Percentiles rank a stretch among this genome's conserved stretches.
These are phyloP conservation scores for Eucalyptus sp. DNA, from an alignment of 345 rosid genomes.

Conservation along the genomic window DNA sequence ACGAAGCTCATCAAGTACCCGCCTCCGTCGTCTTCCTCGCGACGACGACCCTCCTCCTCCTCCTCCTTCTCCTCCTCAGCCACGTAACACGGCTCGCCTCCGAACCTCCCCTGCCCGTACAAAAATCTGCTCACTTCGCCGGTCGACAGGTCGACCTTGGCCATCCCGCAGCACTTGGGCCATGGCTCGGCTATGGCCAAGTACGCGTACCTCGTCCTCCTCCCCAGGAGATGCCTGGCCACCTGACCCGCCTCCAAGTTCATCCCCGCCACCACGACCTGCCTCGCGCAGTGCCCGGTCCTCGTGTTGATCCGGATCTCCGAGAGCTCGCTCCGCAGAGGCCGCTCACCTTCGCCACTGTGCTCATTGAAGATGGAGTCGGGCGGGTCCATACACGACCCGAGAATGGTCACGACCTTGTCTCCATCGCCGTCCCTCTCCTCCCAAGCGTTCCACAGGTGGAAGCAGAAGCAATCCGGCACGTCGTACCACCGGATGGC, in stretches of 20 bases:
- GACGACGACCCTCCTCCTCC: not conserved
- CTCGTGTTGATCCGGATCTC: slow-evolving; percentile 47
- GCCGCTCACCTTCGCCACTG: slow-evolving; percentile 11
- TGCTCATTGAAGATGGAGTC: slow-evolving; percentile 52
- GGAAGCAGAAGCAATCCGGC: slow-evolving; percentile 57
- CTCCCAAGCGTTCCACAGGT: slow-evolving; percentile 81
- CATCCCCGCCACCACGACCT: slow-evolving; percentile 18
- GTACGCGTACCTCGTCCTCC: slow-evolving; percentile 42
- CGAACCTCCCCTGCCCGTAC: slow-evolving; percentile 42
- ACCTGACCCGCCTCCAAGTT: slow-evolving; percentile 66
- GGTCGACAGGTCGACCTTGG: slow-evolving; percentile 42
- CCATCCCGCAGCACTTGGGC: slow-evolving; percentile 63
- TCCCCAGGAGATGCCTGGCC: slow-evolving; percentile 24
- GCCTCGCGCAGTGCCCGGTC: slow-evolving; percentile 26
- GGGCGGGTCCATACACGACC: slow-evolving; percentile 75
- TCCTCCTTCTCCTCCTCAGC: not conserved
- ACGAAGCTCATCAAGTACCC: slow-evolving; percentile 50
- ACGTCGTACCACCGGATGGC: slow-evolving; percentile 42
- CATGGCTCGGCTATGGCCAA: slow-evolving; percentile 73
- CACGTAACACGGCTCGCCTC: slow-evolving; percentile 59
- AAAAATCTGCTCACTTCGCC: slow-evolving; percentile 19
- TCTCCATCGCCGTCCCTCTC: slow-evolving; percentile 23
- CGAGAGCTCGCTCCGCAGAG: slow-evolving; percentile 22
- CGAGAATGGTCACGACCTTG: slow-evolving; percentile 27
- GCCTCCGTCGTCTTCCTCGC: slow-evolving; percentile 14